Conservation (phyloP, 129 eudicot genomes). For the Chrysanthemum lavandulifolium region DNA sequence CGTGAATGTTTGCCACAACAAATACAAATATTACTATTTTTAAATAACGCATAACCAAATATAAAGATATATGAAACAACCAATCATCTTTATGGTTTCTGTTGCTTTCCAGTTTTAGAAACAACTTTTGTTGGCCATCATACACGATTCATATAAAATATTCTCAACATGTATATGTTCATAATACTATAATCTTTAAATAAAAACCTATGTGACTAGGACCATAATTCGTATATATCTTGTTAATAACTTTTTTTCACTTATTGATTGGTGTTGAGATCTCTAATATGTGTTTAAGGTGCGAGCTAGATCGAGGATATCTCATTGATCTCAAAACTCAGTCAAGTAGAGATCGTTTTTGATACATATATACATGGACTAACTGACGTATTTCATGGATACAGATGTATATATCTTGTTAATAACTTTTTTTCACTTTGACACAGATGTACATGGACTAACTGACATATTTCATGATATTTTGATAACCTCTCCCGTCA, state of each 20-base stretch:
- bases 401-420: too few species aligned
- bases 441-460: too few species aligned
- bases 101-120: constrained; percentile 27
- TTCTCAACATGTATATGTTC: not conserved
- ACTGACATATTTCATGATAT: too few species aligned
- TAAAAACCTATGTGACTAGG: not conserved
- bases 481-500: too few species aligned
- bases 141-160: not conserved
- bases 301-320: too few species aligned
- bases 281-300: not conserved
- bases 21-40: constrained; percentile 19
- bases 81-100: constrained; percentile 21
- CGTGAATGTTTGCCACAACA: constrained; percentile 50
- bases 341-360: not conserved
- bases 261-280: not conserved
- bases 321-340: not conserved
- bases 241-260: not conserved
- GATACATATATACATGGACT: too few species aligned
- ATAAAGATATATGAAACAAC: constrained; percentile 6
- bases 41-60: not conserved
- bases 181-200: not conserved
- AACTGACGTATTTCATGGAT: too few species aligned
- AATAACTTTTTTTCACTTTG: too few species aligned
- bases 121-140: constrained; percentile 34
- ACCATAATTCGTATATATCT: not conserved